These are phyloP conservation scores for Cytospora leucostoma DNA, from an alignment of 2,329 filamentous ascomycete species.

Conservation along the genomic window DNA sequence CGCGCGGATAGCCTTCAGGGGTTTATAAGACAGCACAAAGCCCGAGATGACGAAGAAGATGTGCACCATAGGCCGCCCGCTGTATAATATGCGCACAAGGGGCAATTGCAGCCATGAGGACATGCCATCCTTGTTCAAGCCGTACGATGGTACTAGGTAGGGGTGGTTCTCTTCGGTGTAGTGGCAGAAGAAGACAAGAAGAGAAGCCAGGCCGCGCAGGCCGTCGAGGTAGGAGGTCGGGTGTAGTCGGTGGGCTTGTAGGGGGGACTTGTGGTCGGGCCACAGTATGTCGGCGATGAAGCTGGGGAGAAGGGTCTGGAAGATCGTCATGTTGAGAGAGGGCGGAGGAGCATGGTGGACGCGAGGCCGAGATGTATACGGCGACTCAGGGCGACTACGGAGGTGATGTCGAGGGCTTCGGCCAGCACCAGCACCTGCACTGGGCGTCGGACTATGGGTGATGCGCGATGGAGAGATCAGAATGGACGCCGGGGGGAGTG, in stretches of 20 bases:
- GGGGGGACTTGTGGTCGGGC: slow-evolving; percentile 34
- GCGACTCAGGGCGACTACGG: not conserved
- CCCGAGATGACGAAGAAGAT: slow-evolving; percentile 56
- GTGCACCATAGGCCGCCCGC: slow-evolving; percentile 51
- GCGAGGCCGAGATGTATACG: slow-evolving; percentile 4
- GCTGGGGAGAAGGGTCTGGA: slow-evolving; percentile 37
- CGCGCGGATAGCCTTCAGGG: slow-evolving; percentile 44
- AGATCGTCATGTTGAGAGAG: slow-evolving; percentile 23
- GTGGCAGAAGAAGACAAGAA: slow-evolving; percentile 52
- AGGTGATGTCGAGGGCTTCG: not conserved
- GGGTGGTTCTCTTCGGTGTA: slow-evolving; percentile 45
- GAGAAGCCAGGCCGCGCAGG: slow-evolving; percentile 50
- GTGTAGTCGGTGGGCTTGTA: slow-evolving; percentile 35
- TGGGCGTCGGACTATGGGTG: not conserved
- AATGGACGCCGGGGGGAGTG: not conserved
- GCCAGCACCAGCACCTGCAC: not conserved
- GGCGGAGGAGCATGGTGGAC: slow-evolving; percentile 21
- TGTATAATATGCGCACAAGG: slow-evolving; percentile 46
- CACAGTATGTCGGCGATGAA: slow-evolving; percentile 38
- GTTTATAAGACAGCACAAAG: slow-evolving; percentile 49
- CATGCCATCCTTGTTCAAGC: slow-evolving; percentile 38
- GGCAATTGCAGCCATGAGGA: slow-evolving; percentile 46
- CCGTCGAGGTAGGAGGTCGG: slow-evolving; percentile 52
- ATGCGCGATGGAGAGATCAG: not conserved
- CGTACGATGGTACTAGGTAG: slow-evolving; percentile 40